A percentile compares a stretch with the other conserved stretches of the same genome.
Evolutionary conservation across 1,284 basidiomycete species (phyloP).

Genomic region (Acaromyces ingoldii): DNA sequence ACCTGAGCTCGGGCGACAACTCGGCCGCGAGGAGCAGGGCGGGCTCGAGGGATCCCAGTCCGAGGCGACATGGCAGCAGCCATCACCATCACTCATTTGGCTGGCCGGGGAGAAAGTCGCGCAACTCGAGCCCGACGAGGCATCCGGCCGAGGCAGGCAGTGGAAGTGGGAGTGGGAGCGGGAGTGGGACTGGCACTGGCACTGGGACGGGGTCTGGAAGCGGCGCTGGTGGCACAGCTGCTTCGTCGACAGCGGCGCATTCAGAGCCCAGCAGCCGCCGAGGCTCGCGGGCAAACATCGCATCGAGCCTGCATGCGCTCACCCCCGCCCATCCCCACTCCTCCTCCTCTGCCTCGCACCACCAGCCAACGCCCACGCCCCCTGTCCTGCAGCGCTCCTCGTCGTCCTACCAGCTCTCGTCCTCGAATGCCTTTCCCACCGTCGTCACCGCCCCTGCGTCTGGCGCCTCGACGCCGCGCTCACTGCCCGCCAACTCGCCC

Average conservation of each 20-base stretch:
- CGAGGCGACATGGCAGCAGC: too few relatives aligned
- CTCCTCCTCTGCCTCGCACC: not conserved
- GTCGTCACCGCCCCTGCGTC: constrained; percentile 3
- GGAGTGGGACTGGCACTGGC: too few relatives aligned
- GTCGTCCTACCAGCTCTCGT: not conserved
- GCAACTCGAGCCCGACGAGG: too few relatives aligned
- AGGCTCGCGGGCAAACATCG: not conserved
- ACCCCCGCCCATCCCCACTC: constrained; percentile 2
- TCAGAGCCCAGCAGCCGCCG: not conserved
- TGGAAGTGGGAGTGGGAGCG: not conserved
- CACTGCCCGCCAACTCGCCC: constrained; percentile 37
- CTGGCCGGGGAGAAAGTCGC: too few relatives aligned
- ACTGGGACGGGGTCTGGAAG: too few relatives aligned
- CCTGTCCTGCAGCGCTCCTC: too few relatives aligned
- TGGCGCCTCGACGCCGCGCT: constrained; percentile 22
- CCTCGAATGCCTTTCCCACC: not conserved
- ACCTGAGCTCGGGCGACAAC: not conserved
- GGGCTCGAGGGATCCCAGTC: not conserved
- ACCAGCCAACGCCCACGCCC: not conserved
- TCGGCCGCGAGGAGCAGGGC: not conserved
- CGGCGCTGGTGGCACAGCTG: too few relatives aligned
- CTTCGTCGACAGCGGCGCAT: too few relatives aligned
- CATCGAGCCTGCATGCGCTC: constrained; percentile 3
- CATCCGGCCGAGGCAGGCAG: not conserved
- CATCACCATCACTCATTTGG: not conserved